phyloP scores from a whole-genome alignment of 2,329 filamentous ascomycete species.

The Elsinoe australis region DNA sequence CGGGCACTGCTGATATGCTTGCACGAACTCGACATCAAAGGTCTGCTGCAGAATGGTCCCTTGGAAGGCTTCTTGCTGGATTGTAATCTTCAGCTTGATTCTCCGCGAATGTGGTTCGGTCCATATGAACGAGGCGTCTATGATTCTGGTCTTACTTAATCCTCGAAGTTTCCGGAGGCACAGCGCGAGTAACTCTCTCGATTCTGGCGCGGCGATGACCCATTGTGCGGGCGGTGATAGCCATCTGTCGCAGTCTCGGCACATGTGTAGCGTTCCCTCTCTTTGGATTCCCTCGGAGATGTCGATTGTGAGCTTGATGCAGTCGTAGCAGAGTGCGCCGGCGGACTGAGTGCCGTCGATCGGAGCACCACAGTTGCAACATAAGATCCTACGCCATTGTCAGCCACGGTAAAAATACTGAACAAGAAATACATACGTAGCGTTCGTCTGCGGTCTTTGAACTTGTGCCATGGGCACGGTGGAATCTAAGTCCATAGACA shows the following conservation, averaged over 20 bases:
- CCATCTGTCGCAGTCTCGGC: constrained; percentile 92
- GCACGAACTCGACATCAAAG: constrained; percentile 89
- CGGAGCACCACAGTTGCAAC: constrained; percentile 92
- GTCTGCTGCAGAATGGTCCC: constrained; percentile 76
- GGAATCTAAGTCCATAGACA: constrained; percentile 35
- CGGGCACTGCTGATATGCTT: constrained; percentile 86
- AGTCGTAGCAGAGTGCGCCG: constrained; percentile 90
- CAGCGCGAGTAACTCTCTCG: constrained; percentile 81
- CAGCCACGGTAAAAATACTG: constrained; percentile 17
- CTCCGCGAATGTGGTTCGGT: constrained; percentile 92
- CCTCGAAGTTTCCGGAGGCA: constrained; percentile 84
- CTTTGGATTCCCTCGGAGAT: constrained; percentile 86
- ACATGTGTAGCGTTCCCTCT: constrained; percentile 83
- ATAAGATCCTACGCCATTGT: constrained; percentile 62
- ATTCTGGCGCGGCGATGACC: constrained; percentile 78
- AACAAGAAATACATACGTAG: constrained; percentile 21
- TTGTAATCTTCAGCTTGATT: constrained; percentile 90
- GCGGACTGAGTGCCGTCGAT: constrained; percentile 84
- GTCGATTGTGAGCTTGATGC: constrained; percentile 88
- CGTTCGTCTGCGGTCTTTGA: constrained; percentile 27
- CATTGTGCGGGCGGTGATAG: constrained; percentile 77
- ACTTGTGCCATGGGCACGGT: constrained; percentile 23
- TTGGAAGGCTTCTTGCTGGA: constrained; percentile 64
- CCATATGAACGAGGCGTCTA: constrained; percentile 96
- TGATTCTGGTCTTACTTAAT: constrained; percentile 81